phyloP scores from a whole-genome alignment of 345 rosid species.

The Eucalyptus grandis region DNA sequence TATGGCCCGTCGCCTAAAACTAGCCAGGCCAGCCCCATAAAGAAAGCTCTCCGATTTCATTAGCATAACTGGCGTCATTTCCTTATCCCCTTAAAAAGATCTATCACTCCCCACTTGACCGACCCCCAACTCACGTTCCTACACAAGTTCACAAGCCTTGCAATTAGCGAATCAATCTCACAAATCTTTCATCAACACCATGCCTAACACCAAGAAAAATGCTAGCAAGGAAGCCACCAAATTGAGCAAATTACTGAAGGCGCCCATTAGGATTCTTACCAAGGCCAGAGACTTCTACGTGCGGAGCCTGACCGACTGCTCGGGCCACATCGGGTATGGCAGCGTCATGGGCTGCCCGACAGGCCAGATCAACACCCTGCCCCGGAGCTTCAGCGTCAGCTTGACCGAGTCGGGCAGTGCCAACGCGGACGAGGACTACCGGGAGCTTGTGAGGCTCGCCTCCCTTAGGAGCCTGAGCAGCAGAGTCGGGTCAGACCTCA shows the following conservation, averaged over 20 bases:
- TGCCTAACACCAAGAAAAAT: background rate
- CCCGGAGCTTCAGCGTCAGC: conserved; percentile 37
- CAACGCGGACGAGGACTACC: conserved; percentile 12
- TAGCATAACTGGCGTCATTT: background rate
- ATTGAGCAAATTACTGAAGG: conserved; percentile 19
- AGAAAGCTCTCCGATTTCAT: background rate
- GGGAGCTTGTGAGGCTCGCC: conserved; percentile 39
- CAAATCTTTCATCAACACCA: background rate
- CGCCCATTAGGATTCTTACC: conserved; percentile 25
- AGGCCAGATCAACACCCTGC: conserved; percentile 21
- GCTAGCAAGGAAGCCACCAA: background rate
- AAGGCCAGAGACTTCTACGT: conserved; percentile 48
- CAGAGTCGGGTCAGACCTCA: background rate
- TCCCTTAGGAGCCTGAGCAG: conserved; percentile 15
- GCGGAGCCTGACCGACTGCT: conserved; percentile 41
- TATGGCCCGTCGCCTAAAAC: background rate
- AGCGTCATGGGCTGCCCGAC: conserved; percentile 21
- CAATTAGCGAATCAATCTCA: background rate
- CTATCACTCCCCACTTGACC: background rate
- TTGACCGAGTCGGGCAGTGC: conserved; percentile 7
- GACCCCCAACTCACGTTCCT: background rate
- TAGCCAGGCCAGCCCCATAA: background rate
- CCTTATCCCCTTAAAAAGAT: background rate
- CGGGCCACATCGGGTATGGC: conserved; percentile 23
- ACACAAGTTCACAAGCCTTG: background rate